Conservation (phyloP, 495 filamentous ascomycete genomes). For the Oidiodendron maius region DNA sequence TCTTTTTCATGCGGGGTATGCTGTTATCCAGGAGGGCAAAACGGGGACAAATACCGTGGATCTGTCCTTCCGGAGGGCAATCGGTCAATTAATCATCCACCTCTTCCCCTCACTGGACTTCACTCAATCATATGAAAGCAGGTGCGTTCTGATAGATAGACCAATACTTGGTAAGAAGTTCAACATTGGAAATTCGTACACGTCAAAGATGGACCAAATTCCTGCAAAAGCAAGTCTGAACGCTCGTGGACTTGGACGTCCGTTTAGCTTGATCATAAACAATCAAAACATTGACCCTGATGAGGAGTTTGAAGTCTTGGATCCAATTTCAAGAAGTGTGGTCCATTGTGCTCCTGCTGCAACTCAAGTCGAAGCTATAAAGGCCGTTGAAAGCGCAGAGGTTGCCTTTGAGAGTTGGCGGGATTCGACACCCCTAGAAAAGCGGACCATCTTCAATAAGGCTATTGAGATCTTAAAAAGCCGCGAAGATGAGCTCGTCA, state of each 20-base stretch:
- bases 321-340: background rate
- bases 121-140: too few species aligned
- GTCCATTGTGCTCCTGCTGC: background rate
- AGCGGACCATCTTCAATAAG: too few species aligned
- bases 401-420: background rate
- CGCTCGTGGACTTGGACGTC: background rate
- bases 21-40: too few species aligned
- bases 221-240: background rate
- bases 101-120: too few species aligned
- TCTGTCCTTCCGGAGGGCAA: too few species aligned
- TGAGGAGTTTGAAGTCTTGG: background rate
- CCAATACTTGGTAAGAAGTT: too few species aligned
- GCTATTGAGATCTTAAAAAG: too few species aligned
- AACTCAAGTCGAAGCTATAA: background rate
- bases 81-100: too few species aligned
- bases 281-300: background rate
- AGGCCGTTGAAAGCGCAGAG: background rate
- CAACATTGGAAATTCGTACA: too few species aligned
- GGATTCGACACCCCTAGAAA: background rate
- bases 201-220: background rate
- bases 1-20: too few species aligned
- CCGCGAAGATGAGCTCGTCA: conserved; percentile 1
- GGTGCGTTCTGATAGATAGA: too few species aligned
- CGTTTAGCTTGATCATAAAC: background rate
- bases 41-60: too few species aligned